Base-by-base conservation (phyloP, 495 filamentous ascomycete genomes). In the Talaromyces adpressus region DNA sequence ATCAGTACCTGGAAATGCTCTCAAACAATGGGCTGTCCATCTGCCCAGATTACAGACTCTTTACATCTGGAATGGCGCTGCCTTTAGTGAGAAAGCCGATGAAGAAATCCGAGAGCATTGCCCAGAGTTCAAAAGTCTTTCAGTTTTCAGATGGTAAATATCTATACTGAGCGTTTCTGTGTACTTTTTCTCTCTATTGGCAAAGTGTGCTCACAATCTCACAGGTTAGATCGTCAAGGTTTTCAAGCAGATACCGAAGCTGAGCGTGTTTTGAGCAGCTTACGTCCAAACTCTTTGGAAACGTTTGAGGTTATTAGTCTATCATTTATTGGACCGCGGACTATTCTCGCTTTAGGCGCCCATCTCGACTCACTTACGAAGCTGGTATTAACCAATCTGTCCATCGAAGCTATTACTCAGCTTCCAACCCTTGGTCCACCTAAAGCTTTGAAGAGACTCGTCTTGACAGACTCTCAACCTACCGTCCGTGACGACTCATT, bases 121-220 rank as follows among this genome's bases (percentile, higher is more conserved):
- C 63, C 84, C 82, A 3, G 67, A 79, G 9, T 89, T 93, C 66
- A 77, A 82, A 49, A 75, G 81, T 32, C 67, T 93, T 20, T 81
- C 76, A 22, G 84, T 88, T 59, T 87, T 78, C 62, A 71, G 65
- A 57, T 85, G 81, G 79, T 82, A 75, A 53, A 69, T 20, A 32
- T 34, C 36, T 36, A 14, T 18, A 9, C 23, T 23, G 12, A 45
- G 32, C 32, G 2, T 36, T 36, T 11, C 11, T 36, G 32, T 11
- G 32, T 36, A 3, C 20, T 61, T 30, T 16, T 1, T 47, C 57
- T 60, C 8, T 45, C 2, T 27, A 7, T 45, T 59, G 8, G 20
- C 2, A 39, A 45, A 8, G 2, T 11, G 20, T n/a, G 12, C 30
- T 45, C 16, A 18, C 11, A 20, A 22, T 22, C n/a, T 59, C 7